These are phyloP conservation scores for Acer saccharum DNA, from an alignment of 345 rosid species.

Conservation along the genomic window DNA sequence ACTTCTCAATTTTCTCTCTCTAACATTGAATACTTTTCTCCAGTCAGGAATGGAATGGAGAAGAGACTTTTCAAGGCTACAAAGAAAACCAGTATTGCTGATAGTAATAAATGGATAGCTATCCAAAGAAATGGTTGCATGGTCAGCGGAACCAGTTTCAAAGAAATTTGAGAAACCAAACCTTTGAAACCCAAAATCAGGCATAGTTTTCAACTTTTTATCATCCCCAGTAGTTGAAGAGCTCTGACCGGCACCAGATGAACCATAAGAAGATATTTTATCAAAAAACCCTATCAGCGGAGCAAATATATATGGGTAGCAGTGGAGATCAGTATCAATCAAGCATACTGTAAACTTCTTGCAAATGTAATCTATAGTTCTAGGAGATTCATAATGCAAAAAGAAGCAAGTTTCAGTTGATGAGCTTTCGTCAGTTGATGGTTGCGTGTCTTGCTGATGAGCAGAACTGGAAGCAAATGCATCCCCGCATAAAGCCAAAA, in stretches of 20 bases:
- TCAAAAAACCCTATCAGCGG: slow-evolving; percentile 53
- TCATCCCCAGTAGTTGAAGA: slow-evolving; percentile 25
- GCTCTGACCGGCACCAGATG: slow-evolving; percentile 28
- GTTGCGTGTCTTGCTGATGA: slow-evolving; percentile 34
- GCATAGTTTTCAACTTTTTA: slow-evolving; percentile 33
- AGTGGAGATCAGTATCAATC: slow-evolving; percentile 77
- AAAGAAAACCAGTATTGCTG: slow-evolving; percentile 48
- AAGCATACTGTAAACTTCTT: slow-evolving; percentile 49
- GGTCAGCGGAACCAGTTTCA: slow-evolving; percentile 47
- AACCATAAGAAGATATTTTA: slow-evolving; percentile 46
- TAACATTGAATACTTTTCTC: slow-evolving; percentile 49
- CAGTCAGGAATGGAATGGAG: slow-evolving; percentile 50
- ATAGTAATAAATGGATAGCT: slow-evolving; percentile 69
- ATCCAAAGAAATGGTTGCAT: slow-evolving; percentile 61
- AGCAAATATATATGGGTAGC: slow-evolving; percentile 66
- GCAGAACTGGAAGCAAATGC: slow-evolving; percentile 30
- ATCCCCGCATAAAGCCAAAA: slow-evolving; percentile 58
- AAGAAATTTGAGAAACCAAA: slow-evolving; percentile 78
- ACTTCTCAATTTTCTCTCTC: slow-evolving; percentile 41
- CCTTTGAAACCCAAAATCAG: slow-evolving; percentile 48
- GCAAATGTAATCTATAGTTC: slow-evolving; percentile 27
- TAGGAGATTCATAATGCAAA: slow-evolving; percentile 56
- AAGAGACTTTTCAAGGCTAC: slow-evolving; percentile 57
- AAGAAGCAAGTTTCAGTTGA: slow-evolving; percentile 47
- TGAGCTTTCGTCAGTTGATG: slow-evolving; percentile 23